Evolutionary conservation across 1,139 yeast genomes (phyloP), one percentile per base, ranked within the genome.

Genomic region (Taiozyma sp.): DNA sequence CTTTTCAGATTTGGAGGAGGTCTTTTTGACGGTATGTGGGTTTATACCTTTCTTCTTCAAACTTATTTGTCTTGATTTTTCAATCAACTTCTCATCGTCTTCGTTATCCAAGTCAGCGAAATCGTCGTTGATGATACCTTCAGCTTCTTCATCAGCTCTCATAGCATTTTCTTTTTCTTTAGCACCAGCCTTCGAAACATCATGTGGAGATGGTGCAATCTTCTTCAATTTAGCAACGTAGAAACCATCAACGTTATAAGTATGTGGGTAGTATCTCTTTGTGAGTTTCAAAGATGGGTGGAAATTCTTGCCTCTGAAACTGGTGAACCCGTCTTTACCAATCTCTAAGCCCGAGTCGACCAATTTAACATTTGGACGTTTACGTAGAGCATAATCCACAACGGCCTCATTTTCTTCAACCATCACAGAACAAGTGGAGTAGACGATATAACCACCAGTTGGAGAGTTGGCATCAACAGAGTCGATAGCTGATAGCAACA

Each of bases 321-420:
- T 85, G 6, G 96, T 84, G 72, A 93, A 93, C 6, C 98, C 99
- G 64, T 90, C 96, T 66, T 90, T 90, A 70, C 99, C 99, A 57
- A 95, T 93, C 55, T 83, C 87, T 62, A 95, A 78, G n/a, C 95
- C 96, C 32, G 97, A 80, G 19, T 92, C 98, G 23, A 95, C 98
- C 52, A 95, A 80, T 69, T 87, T 90, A 44, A 95, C 98, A 66
- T 95, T 93, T 45, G 98, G 97, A 69, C 99, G 85, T 70, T 93
- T 93, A 68, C 96, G 83, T 62, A 95, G 79, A 30, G 97, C 99
- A 66, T 95, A 95, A 70, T 93, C 97, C n/a, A 95, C 97, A 50
- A 95, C 99, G 27, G 97, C 87, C 72, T 95, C 99, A 70, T 95
- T 93, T 73, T 95, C 99, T 65, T 95, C 99, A 46, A 93, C 97